phyloP scores from a whole-genome alignment of 2,329 filamentous ascomycete species.

The Exserohilum turcica region DNA sequence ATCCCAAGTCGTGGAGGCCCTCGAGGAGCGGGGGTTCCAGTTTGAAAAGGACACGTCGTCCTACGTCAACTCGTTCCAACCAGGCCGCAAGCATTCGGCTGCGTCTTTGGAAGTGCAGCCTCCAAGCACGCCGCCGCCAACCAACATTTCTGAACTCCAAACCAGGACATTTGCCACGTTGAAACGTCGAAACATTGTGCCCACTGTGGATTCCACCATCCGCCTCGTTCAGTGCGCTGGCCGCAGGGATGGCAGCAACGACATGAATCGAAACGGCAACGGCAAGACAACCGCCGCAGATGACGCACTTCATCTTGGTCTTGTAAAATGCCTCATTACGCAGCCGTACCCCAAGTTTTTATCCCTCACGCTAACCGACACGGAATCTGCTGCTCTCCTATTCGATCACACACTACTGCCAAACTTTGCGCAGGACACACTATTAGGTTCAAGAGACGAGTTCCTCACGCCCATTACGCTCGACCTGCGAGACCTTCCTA shows the following conservation, averaged over 20 bases:
- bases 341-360: conserved; percentile 67
- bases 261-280: conserved; percentile 35
- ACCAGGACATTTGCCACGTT: conserved; percentile 81
- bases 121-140: conserved; percentile 75
- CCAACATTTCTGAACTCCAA: conserved; percentile 79
- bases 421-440: conserved; percentile 63
- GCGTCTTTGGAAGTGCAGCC: conserved; percentile 54
- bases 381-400: conserved; percentile 74
- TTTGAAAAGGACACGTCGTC: conserved; percentile 69
- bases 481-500: conserved; percentile 77
- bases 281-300: conserved; percentile 45
- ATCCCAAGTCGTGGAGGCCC: conserved; percentile 73
- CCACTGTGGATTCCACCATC: conserved; percentile 70
- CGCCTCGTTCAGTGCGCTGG: conserved; percentile 84
- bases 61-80: conserved; percentile 65
- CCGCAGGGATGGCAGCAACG: conserved; percentile 49
- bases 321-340: conserved; percentile 56
- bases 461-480: conserved; percentile 85
- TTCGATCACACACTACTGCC: conserved; percentile 70
- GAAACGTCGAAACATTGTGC: conserved; percentile 74
- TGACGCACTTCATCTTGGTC: conserved; percentile 53
- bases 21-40: conserved; percentile 80
- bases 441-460: conserved; percentile 76
- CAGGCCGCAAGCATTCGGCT: conserved; percentile 53
- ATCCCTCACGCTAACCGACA: conserved; percentile 73